Conservation (phyloP, 345 rosid genomes). For the Dimocarpus longan region DNA sequence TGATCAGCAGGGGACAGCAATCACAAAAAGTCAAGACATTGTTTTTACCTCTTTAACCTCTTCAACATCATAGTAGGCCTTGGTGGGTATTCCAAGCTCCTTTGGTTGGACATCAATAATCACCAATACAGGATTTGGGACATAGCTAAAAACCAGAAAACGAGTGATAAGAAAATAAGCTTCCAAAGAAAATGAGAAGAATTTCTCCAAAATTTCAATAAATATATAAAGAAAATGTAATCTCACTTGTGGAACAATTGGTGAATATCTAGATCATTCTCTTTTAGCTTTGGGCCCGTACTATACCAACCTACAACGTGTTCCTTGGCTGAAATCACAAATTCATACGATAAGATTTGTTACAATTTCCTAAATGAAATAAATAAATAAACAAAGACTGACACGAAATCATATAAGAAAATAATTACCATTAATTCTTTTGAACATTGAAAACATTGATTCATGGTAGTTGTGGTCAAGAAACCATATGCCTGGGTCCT, state of each 20-base stretch:
- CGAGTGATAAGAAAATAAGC: neutral
- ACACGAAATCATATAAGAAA: neutral
- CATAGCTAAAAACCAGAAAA: constrained; percentile 56
- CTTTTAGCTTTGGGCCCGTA: constrained; percentile 87
- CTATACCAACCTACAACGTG: constrained; percentile 99
- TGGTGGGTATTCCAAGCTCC: constrained; percentile 90
- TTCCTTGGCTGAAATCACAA: constrained; percentile 75
- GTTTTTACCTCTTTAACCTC: constrained; percentile 69
- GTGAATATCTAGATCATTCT: constrained; percentile 87
- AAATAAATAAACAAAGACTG: neutral
- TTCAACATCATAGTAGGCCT: constrained; percentile 85
- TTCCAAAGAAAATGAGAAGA: neutral
- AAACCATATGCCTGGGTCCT: constrained; percentile 91
- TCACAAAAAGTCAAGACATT: neutral
- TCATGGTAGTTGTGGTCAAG: constrained; percentile 98
- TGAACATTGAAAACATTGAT: constrained; percentile 95
- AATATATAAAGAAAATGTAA: neutral
- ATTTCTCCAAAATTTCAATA: neutral
- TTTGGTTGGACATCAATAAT: constrained; percentile 90
- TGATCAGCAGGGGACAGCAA: neutral
- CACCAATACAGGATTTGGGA: constrained; percentile 84
- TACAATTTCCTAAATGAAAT: neutral
- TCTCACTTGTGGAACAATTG: constrained; percentile 70
- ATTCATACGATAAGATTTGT: constrained; percentile 1
- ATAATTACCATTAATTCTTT: constrained; percentile 80